phyloP scores from a whole-genome alignment of 257 asterid genomes.

The Petunia axillaris region DNA sequence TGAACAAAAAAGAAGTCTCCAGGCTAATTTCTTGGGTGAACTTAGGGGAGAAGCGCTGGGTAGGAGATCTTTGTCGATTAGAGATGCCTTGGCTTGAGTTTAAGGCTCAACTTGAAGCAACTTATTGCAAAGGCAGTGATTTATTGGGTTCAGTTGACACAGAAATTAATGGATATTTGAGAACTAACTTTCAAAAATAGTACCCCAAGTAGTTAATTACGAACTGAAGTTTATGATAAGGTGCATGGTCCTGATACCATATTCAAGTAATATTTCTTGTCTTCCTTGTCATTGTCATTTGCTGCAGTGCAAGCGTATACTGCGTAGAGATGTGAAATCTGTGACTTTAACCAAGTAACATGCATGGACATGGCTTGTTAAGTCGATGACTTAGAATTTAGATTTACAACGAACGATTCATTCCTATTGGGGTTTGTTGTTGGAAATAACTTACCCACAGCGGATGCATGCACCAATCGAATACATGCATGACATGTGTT shows the following conservation, averaged over 20 bases:
- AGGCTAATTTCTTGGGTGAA: conserved; percentile 62
- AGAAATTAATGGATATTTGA: conserved; percentile 47
- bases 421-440: neutral
- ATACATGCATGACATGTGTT: too few relatives aligned
- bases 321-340: neutral
- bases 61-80: conserved; percentile 41
- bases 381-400: neutral
- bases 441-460: too few relatives aligned
- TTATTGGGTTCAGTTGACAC: conserved; percentile 45
- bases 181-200: conserved; percentile 26
- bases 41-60: conserved; percentile 35
- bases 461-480: too few relatives aligned
- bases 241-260: neutral
- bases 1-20: conserved; percentile 51
- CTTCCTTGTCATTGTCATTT: neutral
- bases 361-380: neutral
- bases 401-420: neutral
- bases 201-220: neutral
- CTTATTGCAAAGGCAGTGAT: conserved; percentile 59
- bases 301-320: neutral
- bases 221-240: neutral
- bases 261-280: neutral
- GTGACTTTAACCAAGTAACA: neutral
- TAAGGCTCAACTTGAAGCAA: conserved; percentile 41
- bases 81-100: conserved; percentile 57